Percentiles rank a stretch among this genome's conserved stretches.
phyloP scores from a whole-genome alignment of 139 green algal genomes.

The Tetraselmis striata region DNA sequence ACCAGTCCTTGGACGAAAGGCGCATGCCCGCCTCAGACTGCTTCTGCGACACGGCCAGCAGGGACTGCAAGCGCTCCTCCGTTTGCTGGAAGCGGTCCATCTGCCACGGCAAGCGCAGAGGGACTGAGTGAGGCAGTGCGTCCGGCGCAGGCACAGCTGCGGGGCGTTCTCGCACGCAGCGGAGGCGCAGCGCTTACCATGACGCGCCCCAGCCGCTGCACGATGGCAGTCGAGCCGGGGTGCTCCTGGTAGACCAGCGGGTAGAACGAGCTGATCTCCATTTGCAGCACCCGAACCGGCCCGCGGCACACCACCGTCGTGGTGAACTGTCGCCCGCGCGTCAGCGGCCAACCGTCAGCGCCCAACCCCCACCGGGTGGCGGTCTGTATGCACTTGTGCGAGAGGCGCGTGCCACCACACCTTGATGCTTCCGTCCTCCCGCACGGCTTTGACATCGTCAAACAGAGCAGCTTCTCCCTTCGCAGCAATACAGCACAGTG shows the following conservation, averaged over 20 bases:
- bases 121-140: no score
- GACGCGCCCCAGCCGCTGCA: constrained; percentile 29
- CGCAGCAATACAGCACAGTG: background rate
- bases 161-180: background rate
- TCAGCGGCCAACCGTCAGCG: no score
- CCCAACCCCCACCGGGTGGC: no score
- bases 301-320: constrained; percentile 12
- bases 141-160: background rate
- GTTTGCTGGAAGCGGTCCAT: constrained; percentile 33
- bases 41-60: constrained; percentile 10
- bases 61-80: constrained; percentile 26
- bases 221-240: constrained; percentile 26
- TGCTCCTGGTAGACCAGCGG: constrained; percentile 34
- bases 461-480: constrained; percentile 31
- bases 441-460: constrained; percentile 20
- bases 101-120: constrained; percentile 7
- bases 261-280: constrained; percentile 27
- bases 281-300: constrained; percentile 4
- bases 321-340: no score
- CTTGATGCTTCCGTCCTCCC: constrained; percentile 4
- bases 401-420: background rate
- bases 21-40: constrained; percentile 18
- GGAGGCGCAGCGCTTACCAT: constrained; percentile 19
- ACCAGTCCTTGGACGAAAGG: constrained; percentile 25
- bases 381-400: background rate